Evolutionary conservation across 1,284 basidiomycete genomes (phyloP), one percentile per base, ranked within the genome.

Genomic region (Porodaedalea pini): DNA sequence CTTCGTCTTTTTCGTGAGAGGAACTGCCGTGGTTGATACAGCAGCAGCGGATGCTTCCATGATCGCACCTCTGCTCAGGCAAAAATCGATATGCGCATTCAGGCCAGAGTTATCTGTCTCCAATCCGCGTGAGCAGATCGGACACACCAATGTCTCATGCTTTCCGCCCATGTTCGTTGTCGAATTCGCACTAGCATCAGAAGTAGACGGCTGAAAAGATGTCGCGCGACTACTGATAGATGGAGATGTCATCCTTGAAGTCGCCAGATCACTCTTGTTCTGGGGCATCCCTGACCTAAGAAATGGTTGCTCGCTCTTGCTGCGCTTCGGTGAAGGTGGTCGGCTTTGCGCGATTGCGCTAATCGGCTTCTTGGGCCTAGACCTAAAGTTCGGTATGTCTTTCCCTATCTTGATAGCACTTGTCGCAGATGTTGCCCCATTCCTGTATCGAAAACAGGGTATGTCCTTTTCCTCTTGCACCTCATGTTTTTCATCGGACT

Each of bases 51-150:
- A 47, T 11, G 45, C 88, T 64, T 86, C 78, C 59, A 78, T 71
- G 56, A 92, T 90, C 4, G 81, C 86, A 25, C 75, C 76, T 57
- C 81, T 81, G 67, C 85, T 90, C 56, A 91, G 67, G 64, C 89
- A 91, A 65, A 86, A 90, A 68, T 91, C 89, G 50, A 91, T 75
- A 63, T 91, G 88, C 25, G 79, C 74, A 67, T 91, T 91, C 23
- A 91, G 68, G 2, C 79, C 81, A 54, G 77, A 74, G 65, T 91
- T 91, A 66, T 89, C 81, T 1, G 76, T 80, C 59, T 76, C 71
- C 58, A 88, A 65, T 25, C 69, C 68, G 66, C 78, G 82, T 21
- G 71, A 67, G 65, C 88, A 91, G n/a, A 91, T 71, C 4, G 88
- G 89, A 68, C 89, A 91, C 15, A 31, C n/a, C n/a, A 32, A 7